phyloP scores from a whole-genome alignment of 768 basidiomycete species.

The Rhodotorula kratochvilovae region DNA sequence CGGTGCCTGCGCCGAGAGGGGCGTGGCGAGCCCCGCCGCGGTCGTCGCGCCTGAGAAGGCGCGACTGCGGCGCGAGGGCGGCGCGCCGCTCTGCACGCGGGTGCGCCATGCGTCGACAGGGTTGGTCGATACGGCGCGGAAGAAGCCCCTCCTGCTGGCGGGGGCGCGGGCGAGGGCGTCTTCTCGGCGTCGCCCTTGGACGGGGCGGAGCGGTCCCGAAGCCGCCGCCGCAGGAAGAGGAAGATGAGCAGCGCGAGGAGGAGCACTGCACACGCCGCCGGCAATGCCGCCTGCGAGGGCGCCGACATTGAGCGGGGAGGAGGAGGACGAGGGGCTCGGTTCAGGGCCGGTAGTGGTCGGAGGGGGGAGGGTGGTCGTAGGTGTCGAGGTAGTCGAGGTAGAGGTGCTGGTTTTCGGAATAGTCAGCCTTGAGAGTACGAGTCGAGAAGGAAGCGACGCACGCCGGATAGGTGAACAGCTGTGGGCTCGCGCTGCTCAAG shows the following conservation, averaged over 20 bases:
- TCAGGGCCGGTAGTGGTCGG: no score
- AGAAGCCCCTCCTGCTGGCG: neutral
- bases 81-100: neutral
- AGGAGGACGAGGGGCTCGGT: neutral
- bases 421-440: neutral
- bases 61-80: constrained; percentile 1
- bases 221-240: neutral
- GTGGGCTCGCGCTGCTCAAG: neutral
- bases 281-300: constrained; percentile 4
- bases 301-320: neutral
- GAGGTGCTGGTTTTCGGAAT: neutral
- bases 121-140: neutral
- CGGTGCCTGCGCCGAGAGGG: neutral
- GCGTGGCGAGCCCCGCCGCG: neutral
- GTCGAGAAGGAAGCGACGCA: neutral
- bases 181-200: neutral
- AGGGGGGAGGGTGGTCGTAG: neutral
- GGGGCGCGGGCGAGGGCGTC: neutral
- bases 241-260: neutral
- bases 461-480: constrained; percentile 3
- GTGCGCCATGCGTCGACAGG: constrained; percentile 3
- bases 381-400: neutral
- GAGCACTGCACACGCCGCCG: neutral
- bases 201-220: neutral
- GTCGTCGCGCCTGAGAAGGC: neutral